Percentiles rank a stretch among this genome's conserved stretches.
Evolutionary conservation across 2,329 filamentous ascomycete genomes (phyloP).

Genomic region (Phaeomoniella chlamydospora): DNA sequence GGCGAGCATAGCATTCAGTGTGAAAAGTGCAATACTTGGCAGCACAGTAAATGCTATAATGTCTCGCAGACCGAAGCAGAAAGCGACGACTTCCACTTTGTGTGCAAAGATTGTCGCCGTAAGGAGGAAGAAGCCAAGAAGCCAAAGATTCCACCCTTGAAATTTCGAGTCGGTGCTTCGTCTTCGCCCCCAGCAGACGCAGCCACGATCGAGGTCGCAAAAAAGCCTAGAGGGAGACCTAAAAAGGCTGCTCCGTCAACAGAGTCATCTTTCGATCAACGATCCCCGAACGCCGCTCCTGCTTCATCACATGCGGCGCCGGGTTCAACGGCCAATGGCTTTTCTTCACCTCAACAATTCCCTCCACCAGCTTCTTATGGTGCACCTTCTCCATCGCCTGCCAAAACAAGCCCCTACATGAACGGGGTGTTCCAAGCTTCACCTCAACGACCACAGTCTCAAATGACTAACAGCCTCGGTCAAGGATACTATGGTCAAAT

Average conservation of each 20-base stretch:
- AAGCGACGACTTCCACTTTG: conserved; percentile 70
- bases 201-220: neutral
- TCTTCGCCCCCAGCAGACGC: conserved; percentile 25
- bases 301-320: neutral
- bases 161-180: conserved; percentile 39
- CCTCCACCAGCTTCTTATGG: conserved; percentile 3
- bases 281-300: conserved; percentile 10
- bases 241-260: conserved; percentile 1
- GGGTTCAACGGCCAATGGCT: conserved; percentile 8
- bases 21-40: conserved; percentile 89
- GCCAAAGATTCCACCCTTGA: conserved; percentile 48
- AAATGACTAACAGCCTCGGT: neutral
- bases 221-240: neutral
- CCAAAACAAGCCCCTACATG: conserved; percentile 5
- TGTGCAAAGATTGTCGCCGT: conserved; percentile 65
- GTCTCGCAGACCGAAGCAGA: conserved; percentile 70
- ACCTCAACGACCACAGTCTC: neutral
- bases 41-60: conserved; percentile 83
- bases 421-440: neutral
- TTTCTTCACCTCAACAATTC: conserved; percentile 10
- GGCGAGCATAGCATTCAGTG: conserved; percentile 88
- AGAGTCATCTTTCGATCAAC: conserved; percentile 5
- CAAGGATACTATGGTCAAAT: conserved; percentile 5
- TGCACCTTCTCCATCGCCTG: conserved; percentile 2
- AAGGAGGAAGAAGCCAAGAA: conserved; percentile 47